A percentile compares a stretch with the other conserved stretches of the same genome.
These are phyloP conservation scores for Skeletonema tropicum DNA, from an alignment of 108 stramenopile genomes.

Conservation along the genomic window DNA sequence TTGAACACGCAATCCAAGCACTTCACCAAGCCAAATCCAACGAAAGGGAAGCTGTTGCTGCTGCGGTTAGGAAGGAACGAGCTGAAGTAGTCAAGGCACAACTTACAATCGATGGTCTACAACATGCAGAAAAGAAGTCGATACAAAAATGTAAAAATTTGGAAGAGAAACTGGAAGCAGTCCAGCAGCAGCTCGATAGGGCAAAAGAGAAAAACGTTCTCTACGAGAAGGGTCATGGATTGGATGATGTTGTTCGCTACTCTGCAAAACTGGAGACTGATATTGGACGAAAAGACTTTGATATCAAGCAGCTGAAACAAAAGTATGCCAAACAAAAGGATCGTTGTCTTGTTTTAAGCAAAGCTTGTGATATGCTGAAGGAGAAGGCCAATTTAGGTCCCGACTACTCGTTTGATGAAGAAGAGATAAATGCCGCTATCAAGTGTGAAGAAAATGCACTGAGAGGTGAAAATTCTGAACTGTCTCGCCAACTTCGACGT, in stretches of 20 bases:
- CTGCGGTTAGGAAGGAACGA: constrained; percentile 20
- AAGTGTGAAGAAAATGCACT: constrained; percentile 33
- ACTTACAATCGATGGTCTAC: constrained; percentile 9
- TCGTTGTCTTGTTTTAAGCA: constrained; percentile 55
- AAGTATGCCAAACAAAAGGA: not conserved
- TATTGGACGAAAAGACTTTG: constrained; percentile 58
- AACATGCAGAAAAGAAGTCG: constrained; percentile 11
- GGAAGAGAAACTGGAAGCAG: constrained; percentile 49
- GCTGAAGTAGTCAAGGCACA: constrained; percentile 13
- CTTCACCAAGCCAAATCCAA: constrained; percentile 27
- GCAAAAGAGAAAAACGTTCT: constrained; percentile 56
- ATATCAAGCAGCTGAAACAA: constrained; percentile 52
- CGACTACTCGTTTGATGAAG: constrained; percentile 60
- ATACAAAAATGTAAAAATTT: constrained; percentile 10
- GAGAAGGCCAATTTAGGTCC: constrained; percentile 60
- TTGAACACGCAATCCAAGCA: constrained; percentile 41
- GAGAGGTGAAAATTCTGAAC: constrained; percentile 49
- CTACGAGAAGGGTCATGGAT: constrained; percentile 79
- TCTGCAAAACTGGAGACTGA: constrained; percentile 79
- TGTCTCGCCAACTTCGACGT: constrained; percentile 62
- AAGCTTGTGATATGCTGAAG: constrained; percentile 70
- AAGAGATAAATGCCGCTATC: constrained; percentile 50
- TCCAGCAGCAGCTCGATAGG: constrained; percentile 49
- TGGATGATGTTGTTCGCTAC: constrained; percentile 62
- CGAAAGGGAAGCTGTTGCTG: constrained; percentile 26